A percentile compares a stretch with the other conserved stretches of the same genome.
These are phyloP conservation scores for Diaporthe citriasiana DNA, from an alignment of 2,329 filamentous ascomycete genomes.

Conservation along the genomic window DNA sequence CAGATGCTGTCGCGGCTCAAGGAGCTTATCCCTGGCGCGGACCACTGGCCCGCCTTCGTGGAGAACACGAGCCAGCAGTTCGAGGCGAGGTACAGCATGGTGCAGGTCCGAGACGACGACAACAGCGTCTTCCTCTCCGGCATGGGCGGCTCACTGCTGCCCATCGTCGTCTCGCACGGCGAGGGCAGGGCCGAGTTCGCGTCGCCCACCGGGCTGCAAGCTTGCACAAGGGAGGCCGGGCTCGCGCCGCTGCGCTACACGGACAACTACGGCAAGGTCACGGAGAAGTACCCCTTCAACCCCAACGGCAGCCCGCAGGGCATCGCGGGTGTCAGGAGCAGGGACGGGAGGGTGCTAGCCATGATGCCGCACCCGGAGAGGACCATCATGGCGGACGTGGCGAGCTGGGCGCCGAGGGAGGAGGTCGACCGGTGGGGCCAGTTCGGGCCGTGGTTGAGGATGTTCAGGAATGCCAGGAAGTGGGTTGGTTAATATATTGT, in stretches of 20 bases:
- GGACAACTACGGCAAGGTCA: slow-evolving; percentile 82
- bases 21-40: slow-evolving; percentile 86
- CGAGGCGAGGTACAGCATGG: slow-evolving; percentile 90
- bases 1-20: slow-evolving; percentile 92
- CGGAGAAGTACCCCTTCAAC: slow-evolving; percentile 90
- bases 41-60: slow-evolving; percentile 88
- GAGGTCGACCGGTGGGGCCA: slow-evolving; percentile 79
- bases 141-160: slow-evolving; percentile 85
- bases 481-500: slow-evolving; percentile 77
- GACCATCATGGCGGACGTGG: slow-evolving; percentile 85
- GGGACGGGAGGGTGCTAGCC: slow-evolving; percentile 84
- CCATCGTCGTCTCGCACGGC: slow-evolving; percentile 90
- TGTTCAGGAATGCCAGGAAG: slow-evolving; percentile 89
- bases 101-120: slow-evolving; percentile 74
- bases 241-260: slow-evolving; percentile 86
- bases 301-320: slow-evolving; percentile 86
- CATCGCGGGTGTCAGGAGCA: slow-evolving; percentile 83
- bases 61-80: slow-evolving; percentile 90
- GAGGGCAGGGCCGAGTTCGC: slow-evolving; percentile 86
- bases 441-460: slow-evolving; percentile 85
- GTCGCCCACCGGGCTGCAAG: slow-evolving; percentile 62
- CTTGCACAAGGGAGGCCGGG: slow-evolving; percentile 71
- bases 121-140: slow-evolving; percentile 89
- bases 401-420: slow-evolving; percentile 76
- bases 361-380: slow-evolving; percentile 96